Evolutionary conservation across 805 yeast genomes (phyloP), one percentile per base, ranked within the genome.

Genomic region (Metschnikowia kofuensis): DNA sequence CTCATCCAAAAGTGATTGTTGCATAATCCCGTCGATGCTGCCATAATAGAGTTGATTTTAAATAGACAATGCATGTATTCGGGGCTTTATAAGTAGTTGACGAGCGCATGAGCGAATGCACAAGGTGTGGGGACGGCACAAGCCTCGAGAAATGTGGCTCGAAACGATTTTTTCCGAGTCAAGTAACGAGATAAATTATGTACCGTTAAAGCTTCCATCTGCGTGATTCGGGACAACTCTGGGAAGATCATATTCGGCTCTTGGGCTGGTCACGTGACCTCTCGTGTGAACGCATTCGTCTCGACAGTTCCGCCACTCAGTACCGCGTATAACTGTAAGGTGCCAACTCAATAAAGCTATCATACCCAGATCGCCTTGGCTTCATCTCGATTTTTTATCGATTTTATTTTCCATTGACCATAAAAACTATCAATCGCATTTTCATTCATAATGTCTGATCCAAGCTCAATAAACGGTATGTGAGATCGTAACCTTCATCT

Each of bases 381-480:
- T 10, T 30, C 32, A 30, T 30, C 13, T 30, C 32, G 5, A 30
- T 9, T 12, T 2, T 30, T 30, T 30, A 12, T 21, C 21, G 21
- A 11, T 16, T 13, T 13, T 29, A 4, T 13, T 28, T 39, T 28
- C 11, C 13, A 31, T 31, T 31, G 6, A 10, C 13, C 34, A 31
- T 4, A 27, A 12, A 26, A 35, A 35, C 30, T n/a, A 29, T 37
- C 36, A 15, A 38, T 42, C 31, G 40, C 32, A 28, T 12, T 7
- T 13, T 38, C 13, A 35, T 31, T 2, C 35, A 45, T 13, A 37
- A 57, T 84, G 89, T 83, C 89, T 39, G 90, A 85, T 69, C 90
- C 90, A 63, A 83, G 88, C 66, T 82, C 89, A 39, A 77, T 85
- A 57, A 85, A 85, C 65, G 89, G 84, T 76, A 71, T 52, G 81